Evolutionary conservation across 345 rosid species (phyloP), one percentile per base, ranked within the genome.

Genomic region (Populus alba): DNA sequence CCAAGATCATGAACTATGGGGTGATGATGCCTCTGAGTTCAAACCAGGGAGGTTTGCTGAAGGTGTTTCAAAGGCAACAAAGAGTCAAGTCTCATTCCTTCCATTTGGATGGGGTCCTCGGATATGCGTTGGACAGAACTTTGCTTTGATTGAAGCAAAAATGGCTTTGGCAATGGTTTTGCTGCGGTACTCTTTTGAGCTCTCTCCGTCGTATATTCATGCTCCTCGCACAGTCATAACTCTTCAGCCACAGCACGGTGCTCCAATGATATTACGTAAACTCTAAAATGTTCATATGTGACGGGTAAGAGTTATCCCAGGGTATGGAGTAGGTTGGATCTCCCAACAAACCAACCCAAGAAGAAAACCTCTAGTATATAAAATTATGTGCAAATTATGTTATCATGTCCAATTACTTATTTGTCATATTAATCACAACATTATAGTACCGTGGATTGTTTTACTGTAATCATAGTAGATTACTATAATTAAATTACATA

Each of bases 171-270:
- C 88, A 49, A 81, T 87, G 88, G 81, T 87, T 49, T 77, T 91
- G 76, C 90, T 79, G 49, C 67, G 77, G 29, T 90, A 80, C 75
- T 67, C 79, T 7, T 85, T 91, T 38, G 68, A 83, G 83, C 86
- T 88, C 27, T 86, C 91, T 10, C 87, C 91, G 22, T 80, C 91
- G 7, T 88, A 87, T 83, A 61, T 78, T 8, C 96, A 88, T 61
- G 84, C 93, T 70, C 91, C 95, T 0, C 6, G 43, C 23, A 83
- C 89, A 7, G 75, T 82, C 25, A 73, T 85, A 72, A 85, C 79
- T 20, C 92, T 91, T 68, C 87, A 88, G 59, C 93, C 93, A 57
- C 89, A 81, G 57, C 85, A 87, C 45, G 90, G 93, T 10, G 89
- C 89, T 76, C 92, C 79, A 59, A 74, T 89, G 25, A 81, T 77